Evolutionary conservation across 139 green algal species (phyloP).

Genomic region (Auxenochlorella protothecoides): DNA sequence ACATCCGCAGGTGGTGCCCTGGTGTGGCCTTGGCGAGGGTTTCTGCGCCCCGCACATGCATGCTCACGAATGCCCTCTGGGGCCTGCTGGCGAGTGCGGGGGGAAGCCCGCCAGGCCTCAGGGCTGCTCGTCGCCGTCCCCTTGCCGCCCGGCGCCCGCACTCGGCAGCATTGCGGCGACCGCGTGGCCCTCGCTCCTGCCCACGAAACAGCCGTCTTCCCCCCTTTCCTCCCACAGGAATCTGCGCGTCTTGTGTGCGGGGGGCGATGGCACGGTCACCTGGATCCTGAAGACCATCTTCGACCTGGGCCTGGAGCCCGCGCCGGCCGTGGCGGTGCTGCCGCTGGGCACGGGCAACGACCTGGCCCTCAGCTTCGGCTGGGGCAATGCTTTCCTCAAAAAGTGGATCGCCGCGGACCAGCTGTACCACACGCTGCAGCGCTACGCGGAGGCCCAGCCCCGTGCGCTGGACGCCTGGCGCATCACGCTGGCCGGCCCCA

Average conservation of each 20-base stretch:
- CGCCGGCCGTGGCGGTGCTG: slow-evolving; percentile 66
- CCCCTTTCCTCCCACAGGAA: slow-evolving; percentile 7
- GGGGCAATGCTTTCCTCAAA: slow-evolving; percentile 55
- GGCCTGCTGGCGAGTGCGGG: too few relatives aligned
- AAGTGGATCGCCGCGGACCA: slow-evolving; percentile 36
- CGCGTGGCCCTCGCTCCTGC: too few relatives aligned
- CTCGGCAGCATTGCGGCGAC: too few relatives aligned
- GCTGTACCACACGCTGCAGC: slow-evolving; percentile 58
- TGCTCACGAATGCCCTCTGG: too few relatives aligned
- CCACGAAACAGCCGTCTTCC: too few relatives aligned
- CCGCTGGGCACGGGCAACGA: slow-evolving; percentile 80
- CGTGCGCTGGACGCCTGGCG: slow-evolving; percentile 34
- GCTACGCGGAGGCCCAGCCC: slow-evolving; percentile 27
- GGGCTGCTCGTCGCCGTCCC: not conserved
- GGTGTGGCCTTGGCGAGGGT: too few relatives aligned
- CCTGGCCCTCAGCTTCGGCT: slow-evolving; percentile 61
- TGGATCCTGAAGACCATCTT: slow-evolving; percentile 63
- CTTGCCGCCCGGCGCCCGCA: not conserved
- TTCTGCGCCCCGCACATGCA: too few relatives aligned
- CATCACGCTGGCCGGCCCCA: slow-evolving; percentile 14
- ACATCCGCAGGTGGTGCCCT: slow-evolving; percentile 20
- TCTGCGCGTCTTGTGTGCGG: slow-evolving; percentile 65
- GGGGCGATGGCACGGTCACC: slow-evolving; percentile 64
- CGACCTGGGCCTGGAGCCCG: slow-evolving; percentile 47
- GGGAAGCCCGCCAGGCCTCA: too few relatives aligned